These are phyloP conservation scores for Dactylonectria macrodidyma DNA, from an alignment of 2,329 filamentous ascomycete genomes.

Conservation along the genomic window DNA sequence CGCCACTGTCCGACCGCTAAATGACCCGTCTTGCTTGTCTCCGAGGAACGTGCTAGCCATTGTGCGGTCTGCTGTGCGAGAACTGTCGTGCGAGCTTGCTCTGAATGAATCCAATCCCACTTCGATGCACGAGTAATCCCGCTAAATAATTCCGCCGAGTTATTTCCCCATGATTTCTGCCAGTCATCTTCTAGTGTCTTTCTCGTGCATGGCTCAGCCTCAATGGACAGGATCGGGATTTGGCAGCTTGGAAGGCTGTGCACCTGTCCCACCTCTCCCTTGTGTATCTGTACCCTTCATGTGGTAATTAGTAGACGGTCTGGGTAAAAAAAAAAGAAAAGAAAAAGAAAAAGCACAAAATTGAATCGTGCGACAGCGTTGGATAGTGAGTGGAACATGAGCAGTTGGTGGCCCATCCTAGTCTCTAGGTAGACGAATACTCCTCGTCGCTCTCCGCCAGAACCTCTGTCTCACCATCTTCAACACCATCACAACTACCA, in stretches of 20 bases:
- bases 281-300: neutral
- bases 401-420: neutral
- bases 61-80: too few relatives aligned
- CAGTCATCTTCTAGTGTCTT: neutral
- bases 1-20: neutral
- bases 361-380: neutral
- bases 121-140: neutral
- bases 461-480: neutral
- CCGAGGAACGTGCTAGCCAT: too few relatives aligned
- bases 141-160: neutral
- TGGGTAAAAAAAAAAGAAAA: neutral
- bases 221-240: neutral
- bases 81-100: neutral
- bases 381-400: neutral
- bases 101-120: neutral
- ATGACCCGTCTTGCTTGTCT: too few relatives aligned
- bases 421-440: neutral
- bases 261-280: neutral
- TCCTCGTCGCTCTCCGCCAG: neutral
- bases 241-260: constrained; percentile 10
- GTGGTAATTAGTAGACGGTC: neutral
- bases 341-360: neutral
- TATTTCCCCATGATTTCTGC: neutral
- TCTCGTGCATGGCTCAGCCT: constrained; percentile 9
- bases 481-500: neutral